Evolutionary conservation across 2,329 filamentous ascomycete species (phyloP), one percentile per base, ranked within the genome.

Genomic region (Aspergillus ibericus): DNA sequence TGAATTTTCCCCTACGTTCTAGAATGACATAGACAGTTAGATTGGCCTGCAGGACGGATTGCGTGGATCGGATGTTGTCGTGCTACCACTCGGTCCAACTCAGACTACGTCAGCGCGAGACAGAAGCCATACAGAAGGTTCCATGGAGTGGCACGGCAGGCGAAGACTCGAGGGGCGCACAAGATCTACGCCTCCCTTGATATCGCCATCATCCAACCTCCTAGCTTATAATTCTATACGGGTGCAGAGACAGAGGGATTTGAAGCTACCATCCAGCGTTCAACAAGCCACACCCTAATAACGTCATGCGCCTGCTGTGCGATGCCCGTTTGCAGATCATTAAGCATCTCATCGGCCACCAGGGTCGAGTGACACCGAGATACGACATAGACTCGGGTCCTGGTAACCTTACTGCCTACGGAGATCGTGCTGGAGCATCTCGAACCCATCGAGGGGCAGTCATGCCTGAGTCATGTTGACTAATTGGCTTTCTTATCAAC

Each of bases 71-170:
- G 40, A 36, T 53, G n/a, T 32, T 16, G n/a, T 12, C 18, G 51
- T 53, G 25, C 51, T 12, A 53, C 51, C 36, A 27, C 9, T 27
- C 29, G 38, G 36, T 40, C 25, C 22, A 6, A 22, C 36, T 25
- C 36, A 42, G 13, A 44, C 16, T 53, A 53, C 51, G 51, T 53
- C 51, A 53, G 36, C 36, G 10, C 51, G 3, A 20, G 36, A 29
- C 22, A 44, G 51, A 53, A 53, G 47, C 48, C 29, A 57, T 38
- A 46, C 18, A 52, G 55, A 50, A 57, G 20, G 29, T 55, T 47
- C 51, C 40, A 53, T 44, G 18, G 44, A 35, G 55, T 57, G 48
- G 36, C 55, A 57, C 48, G 22, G 13, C 55, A 57, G 47, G 38
- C 48, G 47, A 57, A 52, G 48, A 57, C 55, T 57, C 38, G 48